These are phyloP conservation scores for Chytriomyces sp. DNA, from an alignment of 192 early-diverging fungal species.

Conservation along the genomic window DNA sequence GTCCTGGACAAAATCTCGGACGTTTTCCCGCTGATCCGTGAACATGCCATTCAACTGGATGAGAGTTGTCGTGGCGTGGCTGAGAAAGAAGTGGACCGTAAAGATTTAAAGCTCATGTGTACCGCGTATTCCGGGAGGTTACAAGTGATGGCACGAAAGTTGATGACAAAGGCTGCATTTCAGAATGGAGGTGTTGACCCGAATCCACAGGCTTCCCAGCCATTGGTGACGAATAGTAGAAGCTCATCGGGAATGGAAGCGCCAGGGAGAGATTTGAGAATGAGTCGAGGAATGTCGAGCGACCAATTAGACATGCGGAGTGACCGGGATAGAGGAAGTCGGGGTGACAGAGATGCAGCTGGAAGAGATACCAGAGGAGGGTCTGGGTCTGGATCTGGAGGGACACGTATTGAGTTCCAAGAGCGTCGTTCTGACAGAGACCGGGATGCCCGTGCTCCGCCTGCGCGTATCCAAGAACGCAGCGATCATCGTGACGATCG, in stretches of 20 bases:
- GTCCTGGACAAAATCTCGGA: constrained; percentile 67
- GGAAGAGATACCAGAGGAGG: constrained; percentile 12
- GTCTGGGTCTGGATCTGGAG: not conserved
- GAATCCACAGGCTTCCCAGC: not conserved
- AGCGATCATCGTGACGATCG: too few relatives aligned
- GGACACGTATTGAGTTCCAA: too few relatives aligned
- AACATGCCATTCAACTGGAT: constrained; percentile 62
- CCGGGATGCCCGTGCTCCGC: too few relatives aligned
- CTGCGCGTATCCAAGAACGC: too few relatives aligned
- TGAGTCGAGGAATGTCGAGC: not conserved
- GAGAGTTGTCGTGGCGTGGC: constrained; percentile 51
- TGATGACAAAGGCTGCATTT: constrained; percentile 26
- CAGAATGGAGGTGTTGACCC: constrained; percentile 20
- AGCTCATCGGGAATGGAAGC: not conserved
- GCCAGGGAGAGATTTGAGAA: not conserved
- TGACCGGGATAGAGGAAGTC: constrained; percentile 16
- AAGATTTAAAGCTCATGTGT: constrained; percentile 76
- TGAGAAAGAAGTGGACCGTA: constrained; percentile 59
- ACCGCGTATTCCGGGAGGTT: constrained; percentile 56
- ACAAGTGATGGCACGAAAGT: not conserved
- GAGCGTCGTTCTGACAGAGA: too few relatives aligned
- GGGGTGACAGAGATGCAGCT: not conserved
- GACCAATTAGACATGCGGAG: not conserved
- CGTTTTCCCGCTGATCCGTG: constrained; percentile 65
- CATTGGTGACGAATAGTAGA: too few relatives aligned